Conservation (phyloP, 1,139 yeast species). For the Taphrina wiesneri region DNA sequence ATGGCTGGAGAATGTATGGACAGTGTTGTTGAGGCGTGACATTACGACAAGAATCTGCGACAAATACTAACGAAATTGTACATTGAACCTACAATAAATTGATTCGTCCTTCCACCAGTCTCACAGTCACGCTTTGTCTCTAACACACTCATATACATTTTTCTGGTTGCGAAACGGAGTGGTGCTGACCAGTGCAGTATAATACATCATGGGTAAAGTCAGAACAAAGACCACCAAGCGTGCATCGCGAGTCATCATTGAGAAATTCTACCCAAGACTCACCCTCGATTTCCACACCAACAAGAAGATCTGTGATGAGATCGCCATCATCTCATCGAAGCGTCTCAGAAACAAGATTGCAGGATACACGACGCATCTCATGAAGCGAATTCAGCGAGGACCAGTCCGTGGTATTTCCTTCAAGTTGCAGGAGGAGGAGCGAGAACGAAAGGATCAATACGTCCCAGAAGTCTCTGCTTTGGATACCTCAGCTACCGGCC, state of each 20-base stretch:
- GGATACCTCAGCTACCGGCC: slow-evolving; percentile 94
- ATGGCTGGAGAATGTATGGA: background rate
- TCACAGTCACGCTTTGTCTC: background rate
- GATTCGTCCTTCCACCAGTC: background rate
- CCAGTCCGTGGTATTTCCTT: slow-evolving; percentile 99
- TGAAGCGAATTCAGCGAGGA: slow-evolving; percentile 99
- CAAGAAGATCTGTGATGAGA: slow-evolving; percentile 98
- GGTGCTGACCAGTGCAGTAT: slow-evolving; percentile 5
- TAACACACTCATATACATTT: background rate
- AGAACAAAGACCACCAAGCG: slow-evolving; percentile 99
- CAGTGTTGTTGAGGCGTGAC: background rate
- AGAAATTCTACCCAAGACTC: slow-evolving; percentile 99
- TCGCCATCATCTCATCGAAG: slow-evolving; percentile 99
- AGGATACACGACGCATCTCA: slow-evolving; percentile 99
- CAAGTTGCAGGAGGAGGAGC: slow-evolving; percentile 99
- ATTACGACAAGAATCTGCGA: background rate
- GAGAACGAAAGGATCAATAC: slow-evolving; percentile 99
- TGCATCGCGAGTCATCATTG: slow-evolving; percentile 99
- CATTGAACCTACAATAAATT: background rate
- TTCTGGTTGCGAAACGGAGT: background rate
- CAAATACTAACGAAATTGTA: background rate
- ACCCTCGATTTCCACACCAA: slow-evolving; percentile 99
- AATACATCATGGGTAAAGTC: slow-evolving; percentile 75
- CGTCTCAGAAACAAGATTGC: slow-evolving; percentile 99
- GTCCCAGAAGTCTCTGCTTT: slow-evolving; percentile 99